These are phyloP conservation scores for Phanerochaete carnosa DNA, from an alignment of 768 basidiomycete genomes.

Conservation along the genomic window DNA sequence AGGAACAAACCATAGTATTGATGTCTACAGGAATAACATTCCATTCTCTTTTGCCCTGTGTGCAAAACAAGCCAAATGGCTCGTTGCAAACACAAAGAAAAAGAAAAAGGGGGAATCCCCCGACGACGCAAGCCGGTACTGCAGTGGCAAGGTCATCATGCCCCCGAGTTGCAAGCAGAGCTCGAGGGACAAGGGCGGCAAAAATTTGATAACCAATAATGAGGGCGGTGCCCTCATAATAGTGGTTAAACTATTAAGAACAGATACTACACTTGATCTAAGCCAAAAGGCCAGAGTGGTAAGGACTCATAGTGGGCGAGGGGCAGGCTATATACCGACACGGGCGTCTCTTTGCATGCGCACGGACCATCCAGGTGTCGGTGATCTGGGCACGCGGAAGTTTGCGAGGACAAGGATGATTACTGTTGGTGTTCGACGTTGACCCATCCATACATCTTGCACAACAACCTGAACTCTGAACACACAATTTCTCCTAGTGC, in stretches of 20 bases:
- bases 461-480: too few relatives aligned
- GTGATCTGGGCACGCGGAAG: not conserved
- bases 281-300: slow-evolving; percentile 65
- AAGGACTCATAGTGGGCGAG: slow-evolving; percentile 18
- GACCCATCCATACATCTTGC: too few relatives aligned
- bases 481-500: too few relatives aligned
- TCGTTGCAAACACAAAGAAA: slow-evolving; percentile 1
- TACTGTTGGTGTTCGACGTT: too few relatives aligned
- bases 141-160: slow-evolving; percentile 27
- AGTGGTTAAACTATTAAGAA: slow-evolving; percentile 54
- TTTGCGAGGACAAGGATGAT: too few relatives aligned
- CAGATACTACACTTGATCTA: slow-evolving; percentile 80
- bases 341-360: not conserved
- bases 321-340: not conserved
- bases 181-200: slow-evolving; percentile 20
- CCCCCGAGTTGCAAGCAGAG: slow-evolving; percentile 26
- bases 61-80: not conserved
- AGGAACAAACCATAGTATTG: too few relatives aligned
- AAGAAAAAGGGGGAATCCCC: slow-evolving; percentile 17
- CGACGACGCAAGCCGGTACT: slow-evolving; percentile 28
- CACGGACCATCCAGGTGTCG: slow-evolving; percentile 3
- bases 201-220: slow-evolving; percentile 27
- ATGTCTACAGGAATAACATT: not conserved
- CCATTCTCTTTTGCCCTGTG: slow-evolving; percentile 2
- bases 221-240: slow-evolving; percentile 33